Evolutionary conservation across 1,139 yeast genomes (phyloP), one percentile per base, ranked within the genome.

Genomic region (Hansenula lynferdii): DNA sequence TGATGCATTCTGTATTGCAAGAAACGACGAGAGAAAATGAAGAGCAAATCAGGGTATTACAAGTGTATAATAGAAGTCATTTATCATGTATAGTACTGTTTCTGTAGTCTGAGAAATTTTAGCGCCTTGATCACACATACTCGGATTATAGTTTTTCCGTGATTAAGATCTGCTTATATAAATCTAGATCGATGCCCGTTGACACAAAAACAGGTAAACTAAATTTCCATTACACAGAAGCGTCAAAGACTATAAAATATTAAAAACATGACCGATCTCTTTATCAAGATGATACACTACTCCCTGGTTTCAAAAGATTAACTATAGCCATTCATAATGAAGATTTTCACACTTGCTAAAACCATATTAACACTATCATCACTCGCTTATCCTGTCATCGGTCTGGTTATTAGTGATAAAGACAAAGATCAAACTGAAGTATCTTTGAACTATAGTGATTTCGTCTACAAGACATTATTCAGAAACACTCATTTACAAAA

Each of bases 1-100:
- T 41, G 99, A 92, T 63, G 83, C 83, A 15, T 84, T 67, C 60
- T 92, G 98, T 68, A 67, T 58, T 38, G 69, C 69, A 17, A 63
- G 67, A 48, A 65, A 64, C 40, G 67, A 56, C 47, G 31, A 31
- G 14, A 22, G 23, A 26, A 20, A 22, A 25, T 30, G 15, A n/a
- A 19, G 28, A 9, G 9, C 10, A 22, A 26, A 6, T 11, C 12
- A 28, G 8, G 10, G 8, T 24, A 26, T 28, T 7, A 27, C 9
- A 28, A 8, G 9, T 26, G 31, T 34, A 33, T 26, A 33, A 19
- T 33, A 33, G 21, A 24, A 12, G 17, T 25, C 14, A 8, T n/a
- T 23, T 18, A 17, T 9, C 19, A 10, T 12, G 23, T 28, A 19
- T 14, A 9, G 8, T 20, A 20, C 22, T 20, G 6, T 20, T 20